phyloP scores from a whole-genome alignment of 768 basidiomycete genomes.

The Holtermannia corniformis region DNA sequence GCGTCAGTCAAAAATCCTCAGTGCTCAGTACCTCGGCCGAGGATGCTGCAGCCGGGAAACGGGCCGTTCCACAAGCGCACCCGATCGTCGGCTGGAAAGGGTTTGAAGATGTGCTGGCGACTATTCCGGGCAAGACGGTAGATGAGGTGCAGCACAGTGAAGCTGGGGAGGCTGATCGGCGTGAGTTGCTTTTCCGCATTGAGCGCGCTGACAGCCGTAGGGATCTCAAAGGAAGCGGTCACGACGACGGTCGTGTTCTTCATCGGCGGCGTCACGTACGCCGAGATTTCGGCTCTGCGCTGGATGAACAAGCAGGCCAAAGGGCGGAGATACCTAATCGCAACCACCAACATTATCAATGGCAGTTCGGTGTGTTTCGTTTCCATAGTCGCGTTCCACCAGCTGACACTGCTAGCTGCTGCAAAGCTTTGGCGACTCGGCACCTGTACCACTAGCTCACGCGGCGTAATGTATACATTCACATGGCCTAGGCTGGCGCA shows the following conservation, averaged over 20 bases:
- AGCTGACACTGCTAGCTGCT: slow-evolving; percentile 9
- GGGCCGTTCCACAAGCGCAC: slow-evolving; percentile 63
- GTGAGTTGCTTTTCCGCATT: slow-evolving; percentile 9
- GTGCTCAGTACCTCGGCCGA: slow-evolving; percentile 47
- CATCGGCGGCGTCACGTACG: slow-evolving; percentile 93
- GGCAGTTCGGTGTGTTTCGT: slow-evolving; percentile 45
- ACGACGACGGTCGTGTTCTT: slow-evolving; percentile 91
- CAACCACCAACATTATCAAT: slow-evolving; percentile 82
- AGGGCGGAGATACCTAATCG: slow-evolving; percentile 79
- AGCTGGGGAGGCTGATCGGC: slow-evolving; percentile 9
- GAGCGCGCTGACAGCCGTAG: slow-evolving; percentile 2
- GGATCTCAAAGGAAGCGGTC: slow-evolving; percentile 50
- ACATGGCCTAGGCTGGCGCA: no score
- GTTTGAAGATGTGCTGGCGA: slow-evolving; percentile 77
- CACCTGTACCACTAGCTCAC: slow-evolving; percentile 15
- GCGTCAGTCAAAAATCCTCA: slow-evolving; percentile 80
- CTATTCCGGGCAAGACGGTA: slow-evolving; percentile 75
- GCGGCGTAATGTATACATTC: no score
- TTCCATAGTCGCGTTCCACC: background rate
- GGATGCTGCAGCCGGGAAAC: slow-evolving; percentile 41
- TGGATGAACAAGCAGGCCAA: slow-evolving; percentile 80
- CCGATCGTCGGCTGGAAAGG: slow-evolving; percentile 95
- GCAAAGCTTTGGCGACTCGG: slow-evolving; percentile 22
- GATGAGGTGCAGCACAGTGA: slow-evolving; percentile 51
- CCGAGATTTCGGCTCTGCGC: slow-evolving; percentile 88